A percentile compares a stretch with the other conserved stretches of the same genome.
Evolutionary conservation across 441 rosid species (phyloP).

Genomic region (Cnidoscolus chayamansa): DNA sequence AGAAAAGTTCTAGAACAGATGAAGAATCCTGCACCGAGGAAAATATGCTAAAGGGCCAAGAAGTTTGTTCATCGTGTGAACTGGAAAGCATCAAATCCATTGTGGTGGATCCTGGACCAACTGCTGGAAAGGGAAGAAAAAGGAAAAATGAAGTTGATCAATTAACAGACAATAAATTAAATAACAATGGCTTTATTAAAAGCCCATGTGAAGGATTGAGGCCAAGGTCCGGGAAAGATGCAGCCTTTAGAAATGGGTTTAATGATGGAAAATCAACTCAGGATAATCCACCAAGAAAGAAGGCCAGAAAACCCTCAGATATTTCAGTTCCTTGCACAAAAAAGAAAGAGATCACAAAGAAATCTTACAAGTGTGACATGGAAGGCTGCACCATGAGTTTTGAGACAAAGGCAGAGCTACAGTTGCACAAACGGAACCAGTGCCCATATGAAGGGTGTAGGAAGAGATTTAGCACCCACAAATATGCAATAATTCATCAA

Average conservation of each 20-base stretch:
- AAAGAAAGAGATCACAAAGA: slow-evolving; percentile 36
- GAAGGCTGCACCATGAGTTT: slow-evolving; percentile 92
- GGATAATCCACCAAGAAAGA: slow-evolving; percentile 39
- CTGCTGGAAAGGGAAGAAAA: slow-evolving; percentile 43
- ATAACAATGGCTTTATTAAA: slow-evolving; percentile 52
- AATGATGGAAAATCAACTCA: slow-evolving; percentile 25
- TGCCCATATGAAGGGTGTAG: slow-evolving; percentile 83
- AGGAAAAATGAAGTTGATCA: slow-evolving; percentile 50
- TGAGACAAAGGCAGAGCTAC: slow-evolving; percentile 58
- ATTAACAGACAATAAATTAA: slow-evolving; percentile 33
- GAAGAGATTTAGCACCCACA: slow-evolving; percentile 84
- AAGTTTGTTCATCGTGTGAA: slow-evolving; percentile 35
- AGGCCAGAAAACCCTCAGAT: slow-evolving; percentile 35
- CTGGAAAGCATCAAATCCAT: slow-evolving; percentile 23
- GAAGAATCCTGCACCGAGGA: slow-evolving; percentile 21
- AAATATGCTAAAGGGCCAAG: slow-evolving; percentile 19
- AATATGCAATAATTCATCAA: slow-evolving; percentile 69
- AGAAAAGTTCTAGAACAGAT: slow-evolving; percentile 31
- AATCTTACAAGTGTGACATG: slow-evolving; percentile 54
- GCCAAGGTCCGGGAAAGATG: slow-evolving; percentile 55
- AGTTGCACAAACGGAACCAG: slow-evolving; percentile 66
- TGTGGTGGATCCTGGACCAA: slow-evolving; percentile 23
- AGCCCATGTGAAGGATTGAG: slow-evolving; percentile 99
- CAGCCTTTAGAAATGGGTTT: slow-evolving; percentile 23
- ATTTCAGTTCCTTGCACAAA: slow-evolving; percentile 23